Conservation (phyloP, 2,329 filamentous ascomycete species). For the Cladosporium sp. region DNA sequence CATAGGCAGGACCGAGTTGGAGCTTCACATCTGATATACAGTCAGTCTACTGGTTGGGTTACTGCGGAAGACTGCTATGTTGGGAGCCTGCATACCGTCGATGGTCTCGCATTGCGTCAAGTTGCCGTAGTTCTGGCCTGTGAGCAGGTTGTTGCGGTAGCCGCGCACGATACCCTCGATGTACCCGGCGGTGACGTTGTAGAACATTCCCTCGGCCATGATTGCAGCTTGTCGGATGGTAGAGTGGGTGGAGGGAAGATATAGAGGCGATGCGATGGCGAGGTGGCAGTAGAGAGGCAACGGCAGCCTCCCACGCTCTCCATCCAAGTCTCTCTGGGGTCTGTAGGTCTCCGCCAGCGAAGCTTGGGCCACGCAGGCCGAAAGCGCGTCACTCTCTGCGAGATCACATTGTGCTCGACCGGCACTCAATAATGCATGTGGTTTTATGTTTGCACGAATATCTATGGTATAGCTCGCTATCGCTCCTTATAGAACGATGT, state of each 20-base stretch:
- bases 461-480: not conserved
- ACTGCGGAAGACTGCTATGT: not conserved
- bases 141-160: constrained; percentile 92
- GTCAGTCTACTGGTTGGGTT: constrained; percentile 11
- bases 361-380: constrained; percentile 8
- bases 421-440: not conserved
- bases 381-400: constrained; percentile 4
- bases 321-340: not conserved
- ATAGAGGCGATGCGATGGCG: constrained; percentile 16
- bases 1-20: constrained; percentile 93
- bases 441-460: not conserved
- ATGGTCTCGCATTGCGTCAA: constrained; percentile 97
- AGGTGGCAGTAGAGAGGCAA: constrained; percentile 17
- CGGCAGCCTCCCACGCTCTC: constrained; percentile 10
- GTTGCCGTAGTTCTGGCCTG: constrained; percentile 88
- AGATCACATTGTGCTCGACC: not conserved
- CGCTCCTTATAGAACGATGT: not conserved
- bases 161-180: constrained; percentile 96
- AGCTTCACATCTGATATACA: constrained; percentile 82
- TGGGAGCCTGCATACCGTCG: constrained; percentile 66
- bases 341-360: constrained; percentile 8
- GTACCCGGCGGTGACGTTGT: constrained; percentile 67
- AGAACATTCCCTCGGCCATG: constrained; percentile 50
- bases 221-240: constrained; percentile 27
- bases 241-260: not conserved